Evolutionary conservation across 306 rosid species (phyloP), one percentile per base, ranked within the genome.

Genomic region (Cotoneaster glaucophyllus): DNA sequence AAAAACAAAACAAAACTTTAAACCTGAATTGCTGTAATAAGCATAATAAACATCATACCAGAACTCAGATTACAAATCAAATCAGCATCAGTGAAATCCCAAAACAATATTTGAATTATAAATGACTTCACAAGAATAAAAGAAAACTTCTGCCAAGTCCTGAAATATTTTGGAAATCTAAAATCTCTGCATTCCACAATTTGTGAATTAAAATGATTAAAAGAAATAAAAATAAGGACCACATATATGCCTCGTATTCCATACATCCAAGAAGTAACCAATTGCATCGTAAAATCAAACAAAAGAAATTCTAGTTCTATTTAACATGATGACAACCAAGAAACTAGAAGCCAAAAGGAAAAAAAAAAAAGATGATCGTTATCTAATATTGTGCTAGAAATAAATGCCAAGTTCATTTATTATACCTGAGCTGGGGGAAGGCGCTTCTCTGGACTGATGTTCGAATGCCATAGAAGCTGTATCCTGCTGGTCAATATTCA

Each of bases 361-460:
- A n/a, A 71, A 71, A 71, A 71, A 6, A 8, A 12, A 32, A n/a
- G 6, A 6, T 4, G 15, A 18, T 66, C 29, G 39, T 31, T 1
- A 1, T 53, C 21, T 34, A 67, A 18, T 25, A 63, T 21, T 37
- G 48, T 32, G 39, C 52, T 44, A 69, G 39, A 34, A 34, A 34
- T 7, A 34, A 34, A 34, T 21, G 18, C 54, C 77, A 64, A 82
- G 52, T 67, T 72, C 64, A 24, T 70, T 25, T 78, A 34, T 75
- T 71, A 67, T 89, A 94, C 98, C 98, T 91, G 98, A 94, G 84
- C 94, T 90, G 28, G 97, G 87, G 63, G 96, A 91, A 81, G 96
- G 85, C 28, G 87, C 88, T 79, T 91, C 97, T 39, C 73, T 87
- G 50, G 90, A 81, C 50, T 75, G 87, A 81, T 73, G 62, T 69